phyloP scores from a whole-genome alignment of 75 land plant species.

The Selaginella tamariscina region DNA sequence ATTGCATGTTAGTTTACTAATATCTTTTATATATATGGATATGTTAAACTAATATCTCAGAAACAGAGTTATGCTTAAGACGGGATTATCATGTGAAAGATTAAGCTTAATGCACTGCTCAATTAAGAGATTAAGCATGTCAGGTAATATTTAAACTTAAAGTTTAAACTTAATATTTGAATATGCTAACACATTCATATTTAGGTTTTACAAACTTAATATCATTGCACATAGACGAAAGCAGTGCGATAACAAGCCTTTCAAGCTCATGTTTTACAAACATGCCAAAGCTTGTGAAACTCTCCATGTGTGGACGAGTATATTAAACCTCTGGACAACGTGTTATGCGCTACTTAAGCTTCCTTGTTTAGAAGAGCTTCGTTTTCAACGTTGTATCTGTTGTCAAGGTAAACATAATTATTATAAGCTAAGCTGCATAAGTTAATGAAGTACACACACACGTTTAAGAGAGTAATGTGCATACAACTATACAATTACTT shows the following conservation, averaged over 20 bases:
- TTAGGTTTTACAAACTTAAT: too few species aligned
- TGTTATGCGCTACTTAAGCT: slow-evolving; percentile 52
- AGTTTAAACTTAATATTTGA: not conserved
- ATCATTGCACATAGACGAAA: not conserved
- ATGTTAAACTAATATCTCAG: too few species aligned
- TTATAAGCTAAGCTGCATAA: too few species aligned
- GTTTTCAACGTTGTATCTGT: slow-evolving; percentile 67
- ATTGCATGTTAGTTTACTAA: too few species aligned
- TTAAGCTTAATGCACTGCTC: too few species aligned
- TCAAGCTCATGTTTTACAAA: slow-evolving; percentile 52
- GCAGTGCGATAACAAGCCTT: slow-evolving; percentile 29
- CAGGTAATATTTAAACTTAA: not conserved
- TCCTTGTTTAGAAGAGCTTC: slow-evolving; percentile 48
- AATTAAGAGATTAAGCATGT: not conserved
- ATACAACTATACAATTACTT: too few species aligned
- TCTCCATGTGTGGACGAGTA: slow-evolving; percentile 74
- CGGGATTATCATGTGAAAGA: not conserved
- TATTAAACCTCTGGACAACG: slow-evolving; percentile 69
- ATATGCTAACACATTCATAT: not conserved
- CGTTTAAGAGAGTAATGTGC: too few species aligned
- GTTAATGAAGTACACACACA: too few species aligned
- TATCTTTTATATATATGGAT: too few species aligned
- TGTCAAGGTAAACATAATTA: too few species aligned
- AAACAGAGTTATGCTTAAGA: too few species aligned
- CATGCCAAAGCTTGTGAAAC: slow-evolving; percentile 54